Conservation (phyloP, 495 filamentous ascomycete genomes). For the Aspergillus nidulans region DNA sequence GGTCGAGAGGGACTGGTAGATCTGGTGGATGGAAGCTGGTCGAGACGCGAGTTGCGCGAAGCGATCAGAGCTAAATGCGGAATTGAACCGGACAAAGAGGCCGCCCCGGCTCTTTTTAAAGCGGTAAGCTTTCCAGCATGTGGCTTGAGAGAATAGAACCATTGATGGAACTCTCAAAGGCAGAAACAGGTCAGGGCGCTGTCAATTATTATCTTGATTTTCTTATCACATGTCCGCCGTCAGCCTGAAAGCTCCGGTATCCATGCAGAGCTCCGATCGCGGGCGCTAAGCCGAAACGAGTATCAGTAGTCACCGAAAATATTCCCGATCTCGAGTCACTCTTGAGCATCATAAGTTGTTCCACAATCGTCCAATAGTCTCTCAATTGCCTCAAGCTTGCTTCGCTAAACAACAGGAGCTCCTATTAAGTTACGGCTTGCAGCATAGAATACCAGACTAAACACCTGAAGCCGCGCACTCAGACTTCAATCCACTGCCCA, state of each 20-base stretch:
- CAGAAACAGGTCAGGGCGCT: neutral
- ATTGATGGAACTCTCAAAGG: constrained; percentile 14
- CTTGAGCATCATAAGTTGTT: neutral
- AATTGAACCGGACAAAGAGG: constrained; percentile 27
- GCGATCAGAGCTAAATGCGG: constrained; percentile 29
- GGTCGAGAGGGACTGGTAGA: constrained; percentile 69
- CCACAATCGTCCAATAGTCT: neutral
- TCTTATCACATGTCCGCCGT: neutral
- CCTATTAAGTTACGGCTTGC: neutral
- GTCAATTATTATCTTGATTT: neutral
- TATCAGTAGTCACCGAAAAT: constrained; percentile 3
- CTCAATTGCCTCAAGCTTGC: neutral
- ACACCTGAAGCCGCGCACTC: neutral
- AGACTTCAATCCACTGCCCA: constrained; percentile 4
- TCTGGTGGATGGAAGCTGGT: constrained; percentile 51
- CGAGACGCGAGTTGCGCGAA: constrained; percentile 43
- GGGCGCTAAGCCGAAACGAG: constrained; percentile 16
- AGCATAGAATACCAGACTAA: neutral
- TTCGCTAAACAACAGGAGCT: neutral
- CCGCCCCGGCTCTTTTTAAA: constrained; percentile 1
- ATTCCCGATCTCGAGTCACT: constrained; percentile 11
- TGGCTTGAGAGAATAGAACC: constrained; percentile 17
- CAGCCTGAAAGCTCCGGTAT: neutral
- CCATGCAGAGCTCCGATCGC: constrained; percentile 2
- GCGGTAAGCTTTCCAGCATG: constrained; percentile 26